phyloP scores from a whole-genome alignment of 805 yeast genomes.

The Pichia sporocuriosa region DNA sequence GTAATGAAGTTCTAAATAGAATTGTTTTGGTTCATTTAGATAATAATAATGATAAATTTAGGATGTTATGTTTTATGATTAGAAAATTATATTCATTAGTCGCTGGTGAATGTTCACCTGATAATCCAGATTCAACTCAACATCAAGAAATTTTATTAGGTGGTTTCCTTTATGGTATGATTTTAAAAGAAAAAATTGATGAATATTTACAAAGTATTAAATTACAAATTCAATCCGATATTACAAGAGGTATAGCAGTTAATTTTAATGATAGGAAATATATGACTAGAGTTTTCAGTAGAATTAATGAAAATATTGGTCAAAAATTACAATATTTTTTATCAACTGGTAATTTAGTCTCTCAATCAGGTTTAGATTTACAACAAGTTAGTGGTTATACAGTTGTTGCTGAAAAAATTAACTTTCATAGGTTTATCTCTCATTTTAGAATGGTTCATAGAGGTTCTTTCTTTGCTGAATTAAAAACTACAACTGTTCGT shows the following conservation, averaged over 20 bases:
- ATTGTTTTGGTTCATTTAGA: conserved; percentile 86
- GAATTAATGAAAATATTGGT: conserved; percentile 90
- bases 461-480: conserved; percentile 97
- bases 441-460: conserved; percentile 99
- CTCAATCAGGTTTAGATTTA: conserved; percentile 94
- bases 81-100: conserved; percentile 91
- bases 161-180: conserved; percentile 95
- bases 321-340: conserved; percentile 89
- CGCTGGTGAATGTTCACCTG: conserved; percentile 95
- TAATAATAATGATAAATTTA: conserved; percentile 70
- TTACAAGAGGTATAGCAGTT: conserved; percentile 72
- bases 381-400: conserved; percentile 98
- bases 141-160: conserved; percentile 95
- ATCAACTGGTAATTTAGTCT: conserved; percentile 94
- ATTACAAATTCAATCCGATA: conserved; percentile 70
- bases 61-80: conserved; percentile 87
- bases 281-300: conserved; percentile 67
- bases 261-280: conserved; percentile 81
- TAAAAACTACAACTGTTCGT: conserved; percentile 95
- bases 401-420: conserved; percentile 97
- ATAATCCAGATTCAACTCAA: conserved; percentile 98
- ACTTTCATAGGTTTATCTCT: conserved; percentile 93
- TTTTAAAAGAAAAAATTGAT: conserved; percentile 90
- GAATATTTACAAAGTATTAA: conserved; percentile 76
- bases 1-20: conserved; percentile 71